A percentile compares a stretch with the other conserved stretches of the same genome.
phyloP scores from a whole-genome alignment of 2,329 filamentous ascomycete genomes.

The Arthroderma sp. region DNA sequence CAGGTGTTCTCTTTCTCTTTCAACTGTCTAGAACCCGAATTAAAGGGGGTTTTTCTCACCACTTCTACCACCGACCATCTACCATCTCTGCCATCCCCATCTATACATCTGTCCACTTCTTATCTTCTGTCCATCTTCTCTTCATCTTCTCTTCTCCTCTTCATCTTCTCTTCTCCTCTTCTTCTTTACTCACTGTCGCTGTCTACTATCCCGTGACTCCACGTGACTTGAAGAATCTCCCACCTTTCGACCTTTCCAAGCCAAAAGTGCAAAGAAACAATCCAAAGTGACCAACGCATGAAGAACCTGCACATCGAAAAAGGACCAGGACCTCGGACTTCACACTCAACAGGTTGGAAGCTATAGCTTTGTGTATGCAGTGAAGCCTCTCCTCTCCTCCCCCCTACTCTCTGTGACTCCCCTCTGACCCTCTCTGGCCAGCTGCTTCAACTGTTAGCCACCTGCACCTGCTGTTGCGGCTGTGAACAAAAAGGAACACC shows the following conservation, averaged over 20 bases:
- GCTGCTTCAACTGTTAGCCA: neutral
- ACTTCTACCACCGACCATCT: neutral
- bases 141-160: too few relatives aligned
- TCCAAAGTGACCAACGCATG: neutral
- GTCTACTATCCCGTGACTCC: neutral
- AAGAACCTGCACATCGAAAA: neutral
- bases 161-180: neutral
- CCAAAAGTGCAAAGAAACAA: neutral
- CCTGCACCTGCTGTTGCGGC: neutral
- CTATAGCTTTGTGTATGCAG: neutral
- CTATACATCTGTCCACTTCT: neutral
- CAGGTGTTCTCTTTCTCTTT: too few relatives aligned
- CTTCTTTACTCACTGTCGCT: neutral
- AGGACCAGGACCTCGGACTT: too few relatives aligned
- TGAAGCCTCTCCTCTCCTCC: neutral
- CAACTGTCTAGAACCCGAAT: too few relatives aligned
- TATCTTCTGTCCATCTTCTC: neutral
- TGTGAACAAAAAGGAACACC: neutral
- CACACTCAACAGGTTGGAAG: neutral
- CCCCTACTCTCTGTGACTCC: neutral
- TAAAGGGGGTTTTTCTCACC: too few relatives aligned
- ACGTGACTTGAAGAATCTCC: constrained; percentile 6
- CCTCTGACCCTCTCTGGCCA: neutral
- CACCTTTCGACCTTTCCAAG: constrained; percentile 6
- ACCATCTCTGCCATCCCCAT: neutral